Conservation (phyloP, 768 basidiomycete genomes). For the Rhizopogon salebrosus region DNA sequence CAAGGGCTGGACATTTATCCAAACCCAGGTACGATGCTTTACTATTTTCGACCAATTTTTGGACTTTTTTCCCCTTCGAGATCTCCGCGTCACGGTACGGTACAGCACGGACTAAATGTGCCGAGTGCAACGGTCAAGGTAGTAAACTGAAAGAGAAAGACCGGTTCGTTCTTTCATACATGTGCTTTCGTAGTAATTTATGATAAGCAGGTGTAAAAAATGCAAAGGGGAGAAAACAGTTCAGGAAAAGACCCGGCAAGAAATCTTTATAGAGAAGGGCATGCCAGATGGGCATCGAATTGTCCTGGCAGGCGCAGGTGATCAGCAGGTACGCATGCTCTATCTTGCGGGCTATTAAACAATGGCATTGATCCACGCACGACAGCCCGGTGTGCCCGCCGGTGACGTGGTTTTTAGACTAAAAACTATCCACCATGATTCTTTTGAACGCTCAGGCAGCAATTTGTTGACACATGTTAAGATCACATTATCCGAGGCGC, state of each 20-base stretch:
- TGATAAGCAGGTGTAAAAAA: slow-evolving; percentile 75
- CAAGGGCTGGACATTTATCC: slow-evolving; percentile 67
- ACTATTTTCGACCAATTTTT: background rate
- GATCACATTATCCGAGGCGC: slow-evolving; percentile 89
- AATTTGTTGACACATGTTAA: slow-evolving; percentile 77
- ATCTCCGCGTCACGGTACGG: slow-evolving; percentile 44
- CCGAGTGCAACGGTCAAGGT: slow-evolving; percentile 66
- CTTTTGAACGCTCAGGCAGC: slow-evolving; percentile 79
- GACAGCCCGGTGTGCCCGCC: slow-evolving; percentile 76
- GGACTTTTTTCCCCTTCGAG: slow-evolving; percentile 18
- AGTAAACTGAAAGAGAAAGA: slow-evolving; percentile 81
- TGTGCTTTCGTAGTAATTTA: slow-evolving; percentile 4
- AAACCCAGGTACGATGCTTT: slow-evolving; percentile 40
- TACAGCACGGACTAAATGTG: slow-evolving; percentile 51
- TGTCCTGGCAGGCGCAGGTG: slow-evolving; percentile 86
- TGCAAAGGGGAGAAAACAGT: slow-evolving; percentile 85
- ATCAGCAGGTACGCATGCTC: slow-evolving; percentile 61
- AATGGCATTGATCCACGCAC: background rate
- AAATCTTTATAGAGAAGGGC: slow-evolving; percentile 82
- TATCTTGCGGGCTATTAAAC: background rate
- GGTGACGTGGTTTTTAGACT: slow-evolving; percentile 91
- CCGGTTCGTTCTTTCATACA: slow-evolving; percentile 39
- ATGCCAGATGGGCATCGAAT: slow-evolving; percentile 82
- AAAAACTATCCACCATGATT: slow-evolving; percentile 59
- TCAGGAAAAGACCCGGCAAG: slow-evolving; percentile 85